Evolutionary conservation across 306 rosid species (phyloP).

Genomic region (Amphicarpaea edgeworthii): DNA sequence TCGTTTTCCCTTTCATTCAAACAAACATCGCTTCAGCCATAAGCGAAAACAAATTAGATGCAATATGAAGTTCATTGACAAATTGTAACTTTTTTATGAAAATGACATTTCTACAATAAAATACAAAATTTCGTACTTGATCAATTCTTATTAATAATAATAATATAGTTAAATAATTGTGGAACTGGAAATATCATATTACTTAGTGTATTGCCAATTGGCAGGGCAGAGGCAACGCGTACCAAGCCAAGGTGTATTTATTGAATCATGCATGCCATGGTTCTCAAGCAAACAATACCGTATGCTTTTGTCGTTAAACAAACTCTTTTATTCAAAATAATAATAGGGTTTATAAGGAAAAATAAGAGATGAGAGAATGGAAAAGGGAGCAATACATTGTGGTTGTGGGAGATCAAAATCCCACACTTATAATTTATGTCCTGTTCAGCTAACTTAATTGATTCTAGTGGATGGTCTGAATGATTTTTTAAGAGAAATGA

Average conservation of each 20-base stretch:
- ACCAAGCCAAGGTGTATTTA: background rate
- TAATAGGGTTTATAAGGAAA: background rate
- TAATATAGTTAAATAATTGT: background rate
- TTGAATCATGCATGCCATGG: conserved; percentile 17
- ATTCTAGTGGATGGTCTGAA: background rate
- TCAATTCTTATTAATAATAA: background rate
- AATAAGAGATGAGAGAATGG: background rate
- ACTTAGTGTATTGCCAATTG: conserved; percentile 23
- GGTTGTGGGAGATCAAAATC: too few relatives aligned
- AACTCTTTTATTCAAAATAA: background rate
- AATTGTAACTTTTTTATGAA: conserved; percentile 21
- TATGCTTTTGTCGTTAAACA: background rate
- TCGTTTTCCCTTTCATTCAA: conserved; percentile 18
- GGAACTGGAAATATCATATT: conserved; percentile 28
- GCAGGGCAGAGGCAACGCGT: conserved; percentile 2
- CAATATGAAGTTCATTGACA: background rate
- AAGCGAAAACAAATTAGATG: background rate
- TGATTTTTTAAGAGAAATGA: background rate
- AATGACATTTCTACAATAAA: conserved; percentile 38
- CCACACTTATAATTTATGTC: background rate
- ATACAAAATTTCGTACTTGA: background rate
- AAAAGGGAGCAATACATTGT: too few relatives aligned
- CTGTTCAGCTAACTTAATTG: background rate
- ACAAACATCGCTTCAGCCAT: background rate
- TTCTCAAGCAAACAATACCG: background rate